These are phyloP conservation scores for Lippia alba DNA, from an alignment of 305 asterid genomes.

Conservation along the genomic window DNA sequence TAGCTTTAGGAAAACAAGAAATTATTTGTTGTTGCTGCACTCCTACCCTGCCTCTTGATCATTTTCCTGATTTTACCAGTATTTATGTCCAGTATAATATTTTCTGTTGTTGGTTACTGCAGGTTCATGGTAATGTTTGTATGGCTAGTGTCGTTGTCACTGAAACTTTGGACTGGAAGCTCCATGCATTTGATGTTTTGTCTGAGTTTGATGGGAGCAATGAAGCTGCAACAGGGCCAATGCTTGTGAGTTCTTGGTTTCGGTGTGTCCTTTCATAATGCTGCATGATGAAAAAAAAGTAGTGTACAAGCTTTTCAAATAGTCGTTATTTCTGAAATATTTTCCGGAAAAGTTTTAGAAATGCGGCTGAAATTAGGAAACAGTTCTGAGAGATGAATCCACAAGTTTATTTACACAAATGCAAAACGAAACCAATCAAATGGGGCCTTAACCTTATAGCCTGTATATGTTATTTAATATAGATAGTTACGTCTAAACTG, in stretches of 20 bases:
- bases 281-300: constrained; percentile 6
- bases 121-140: constrained; percentile 99
- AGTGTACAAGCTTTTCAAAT: constrained; percentile 6
- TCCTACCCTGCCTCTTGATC: constrained; percentile 25
- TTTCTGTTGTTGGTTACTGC: constrained; percentile 43
- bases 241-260: constrained; percentile 73
- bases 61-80: constrained; percentile 25
- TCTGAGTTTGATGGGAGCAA: constrained; percentile 95
- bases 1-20: constrained; percentile 27
- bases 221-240: constrained; percentile 84
- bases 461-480: constrained; percentile 2
- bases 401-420: background rate
- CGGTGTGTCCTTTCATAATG: constrained; percentile 24
- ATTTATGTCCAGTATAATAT: constrained; percentile 23
- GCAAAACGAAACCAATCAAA: background rate
- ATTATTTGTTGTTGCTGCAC: constrained; percentile 13
- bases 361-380: background rate
- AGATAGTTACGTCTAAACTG: background rate
- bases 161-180: constrained; percentile 96
- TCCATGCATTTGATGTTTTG: constrained; percentile 95
- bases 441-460: constrained; percentile 9
- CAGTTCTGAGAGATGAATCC: background rate
- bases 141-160: constrained; percentile 97
- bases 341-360: constrained; percentile 4
- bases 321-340: background rate